These are phyloP conservation scores for Wickerhamiella nectarea DNA, from an alignment of 805 yeast genomes.

Conservation along the genomic window DNA sequence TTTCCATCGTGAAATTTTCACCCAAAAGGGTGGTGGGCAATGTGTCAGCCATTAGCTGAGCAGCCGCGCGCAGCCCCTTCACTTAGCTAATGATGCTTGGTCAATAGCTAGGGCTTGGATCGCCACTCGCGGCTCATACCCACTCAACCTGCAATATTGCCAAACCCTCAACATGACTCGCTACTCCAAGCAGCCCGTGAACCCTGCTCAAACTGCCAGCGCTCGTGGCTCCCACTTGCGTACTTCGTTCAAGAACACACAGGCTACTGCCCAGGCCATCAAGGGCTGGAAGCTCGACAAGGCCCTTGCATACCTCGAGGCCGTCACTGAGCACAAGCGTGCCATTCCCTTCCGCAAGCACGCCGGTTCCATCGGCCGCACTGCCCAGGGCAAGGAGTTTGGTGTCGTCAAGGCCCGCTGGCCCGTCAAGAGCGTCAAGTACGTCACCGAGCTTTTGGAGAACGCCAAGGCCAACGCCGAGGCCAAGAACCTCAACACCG, in stretches of 20 bases:
- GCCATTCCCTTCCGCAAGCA: conserved; percentile 99
- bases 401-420: conserved; percentile 99
- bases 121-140: not conserved
- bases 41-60: too few relatives aligned
- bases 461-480: conserved; percentile 99
- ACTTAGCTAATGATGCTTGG: too few relatives aligned
- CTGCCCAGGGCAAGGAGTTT: conserved; percentile 99
- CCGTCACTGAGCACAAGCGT: conserved; percentile 95
- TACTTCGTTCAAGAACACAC: conserved; percentile 99
- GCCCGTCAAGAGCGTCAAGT: conserved; percentile 98
- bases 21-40: not conserved
- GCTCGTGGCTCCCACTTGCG: conserved; percentile 99
- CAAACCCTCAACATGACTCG: conserved; percentile 57
- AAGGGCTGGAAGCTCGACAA: conserved; percentile 94
- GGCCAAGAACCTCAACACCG: conserved; percentile 91
- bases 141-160: conserved; percentile 2
- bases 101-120: conserved; percentile 5
- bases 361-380: conserved; percentile 93
- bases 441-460: conserved; percentile 83
- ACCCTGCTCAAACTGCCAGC: conserved; percentile 98
- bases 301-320: conserved; percentile 91
- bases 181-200: conserved; percentile 97
- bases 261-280: conserved; percentile 98
- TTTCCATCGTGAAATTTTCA: conserved; percentile 1
- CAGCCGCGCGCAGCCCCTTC: too few relatives aligned